Percentiles rank a stretch among this genome's conserved stretches.
Evolutionary conservation across 768 basidiomycete genomes (phyloP).

Genomic region (Chalciporus chontae): DNA sequence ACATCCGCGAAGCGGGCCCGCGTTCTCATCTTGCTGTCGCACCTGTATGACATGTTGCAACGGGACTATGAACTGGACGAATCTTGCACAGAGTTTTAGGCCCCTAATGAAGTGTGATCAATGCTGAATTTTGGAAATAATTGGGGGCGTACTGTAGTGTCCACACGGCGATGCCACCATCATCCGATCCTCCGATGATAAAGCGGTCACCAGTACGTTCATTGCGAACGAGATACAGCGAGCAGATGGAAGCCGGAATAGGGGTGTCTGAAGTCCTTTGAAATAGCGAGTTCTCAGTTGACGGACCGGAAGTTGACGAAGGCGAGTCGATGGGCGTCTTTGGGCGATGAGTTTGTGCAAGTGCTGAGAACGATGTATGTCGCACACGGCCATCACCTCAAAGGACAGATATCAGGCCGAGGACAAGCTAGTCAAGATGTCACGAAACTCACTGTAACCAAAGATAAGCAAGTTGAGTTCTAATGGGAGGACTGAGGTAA

Average conservation of each 20-base stretch:
- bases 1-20: constrained; percentile 62
- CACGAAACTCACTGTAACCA: constrained; percentile 53
- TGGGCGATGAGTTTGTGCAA: constrained; percentile 17
- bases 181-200: constrained; percentile 72
- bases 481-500: constrained; percentile 50
- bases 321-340: background rate
- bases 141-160: constrained; percentile 47
- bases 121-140: background rate
- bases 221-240: constrained; percentile 55
- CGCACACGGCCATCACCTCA: constrained; percentile 54
- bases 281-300: constrained; percentile 14
- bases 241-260: constrained; percentile 42
- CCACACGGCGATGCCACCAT: constrained; percentile 80
- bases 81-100: constrained; percentile 63
- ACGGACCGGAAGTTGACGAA: constrained; percentile 3
- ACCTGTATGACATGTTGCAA: constrained; percentile 58
- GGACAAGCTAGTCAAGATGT: background rate
- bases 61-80: constrained; percentile 69
- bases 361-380: constrained; percentile 40
- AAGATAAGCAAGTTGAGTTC: constrained; percentile 56
- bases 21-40: constrained; percentile 39
- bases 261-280: constrained; percentile 42
- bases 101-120: constrained; percentile 38
- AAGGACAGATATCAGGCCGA: background rate
- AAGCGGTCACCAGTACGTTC: constrained; percentile 56